Conservation (phyloP, 2,329 filamentous ascomycete species). For the Colletotrichum musicola region DNA sequence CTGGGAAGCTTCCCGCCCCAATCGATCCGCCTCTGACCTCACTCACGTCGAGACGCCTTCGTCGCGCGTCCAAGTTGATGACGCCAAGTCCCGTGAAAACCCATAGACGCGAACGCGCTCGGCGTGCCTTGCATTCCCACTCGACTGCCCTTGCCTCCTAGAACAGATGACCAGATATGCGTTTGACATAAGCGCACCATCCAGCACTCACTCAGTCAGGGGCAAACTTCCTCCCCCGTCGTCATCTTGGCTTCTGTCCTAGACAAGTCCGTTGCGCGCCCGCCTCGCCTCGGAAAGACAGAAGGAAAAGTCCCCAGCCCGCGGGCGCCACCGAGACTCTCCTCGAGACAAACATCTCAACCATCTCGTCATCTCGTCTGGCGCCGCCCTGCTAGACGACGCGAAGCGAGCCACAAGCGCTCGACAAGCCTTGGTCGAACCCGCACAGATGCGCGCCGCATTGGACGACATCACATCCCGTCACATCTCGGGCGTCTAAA, state of each 20-base stretch:
- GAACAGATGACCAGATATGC: background rate
- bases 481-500: background rate
- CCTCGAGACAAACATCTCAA: too few species aligned
- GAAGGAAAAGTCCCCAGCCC: too few species aligned
- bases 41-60: background rate
- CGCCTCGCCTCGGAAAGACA: too few species aligned
- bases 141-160: background rate
- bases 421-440: background rate
- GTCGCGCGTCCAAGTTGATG: background rate
- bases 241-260: too few species aligned
- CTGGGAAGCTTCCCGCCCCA: background rate
- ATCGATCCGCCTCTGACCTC: constrained; percentile 16
- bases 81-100: constrained; percentile 5
- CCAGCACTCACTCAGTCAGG: too few species aligned
- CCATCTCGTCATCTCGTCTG: too few species aligned
- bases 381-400: too few species aligned
- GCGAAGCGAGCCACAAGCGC: too few species aligned
- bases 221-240: too few species aligned
- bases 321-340: too few species aligned
- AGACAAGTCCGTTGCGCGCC: too few species aligned
- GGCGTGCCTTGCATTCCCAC: constrained; percentile 11
- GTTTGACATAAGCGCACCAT: background rate
- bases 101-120: constrained; percentile 25
- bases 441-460: constrained; percentile 16
- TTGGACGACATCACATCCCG: constrained; percentile 11